Base-by-base conservation (phyloP, 2,329 filamentous ascomycete genomes). In the Grosmannia serpens region DNA sequence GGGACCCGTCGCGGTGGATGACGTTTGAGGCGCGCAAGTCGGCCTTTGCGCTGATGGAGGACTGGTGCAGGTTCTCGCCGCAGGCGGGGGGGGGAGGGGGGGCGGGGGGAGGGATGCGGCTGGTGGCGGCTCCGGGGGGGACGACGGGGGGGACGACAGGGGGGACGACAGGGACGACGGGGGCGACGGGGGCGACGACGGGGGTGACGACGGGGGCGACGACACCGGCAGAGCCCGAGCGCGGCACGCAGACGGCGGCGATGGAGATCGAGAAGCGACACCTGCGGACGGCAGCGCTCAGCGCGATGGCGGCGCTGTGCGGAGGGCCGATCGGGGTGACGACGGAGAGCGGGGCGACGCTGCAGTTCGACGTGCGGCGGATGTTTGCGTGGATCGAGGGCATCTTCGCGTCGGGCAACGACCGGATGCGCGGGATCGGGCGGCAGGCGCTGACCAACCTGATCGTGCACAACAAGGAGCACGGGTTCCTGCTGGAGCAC, bases 191-290 rank as follows among this genome's bases (percentile, higher is more conserved):
- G 13, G 38, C 15, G 20, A 20, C 15, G 38, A 6, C 38, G 11
- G 35, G 5, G 11, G 35, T 15, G 35, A 10, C 35, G 13, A 10
- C 35, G 13, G 13, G 3, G 38, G 38, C 15, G 20, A 20, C 38
- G n/a, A n/a, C 24, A 20, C 15, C 10, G 31, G 15, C 60, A 56
- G 60, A 63, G 44, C 84, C 85, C 15, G 90, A 91, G 67, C 82
- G 88, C 63, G 85, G 87, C 5, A 90, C 86, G 26, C 81, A 89
- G 46, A 92, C 89, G 26, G 91, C 91, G 29, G 88, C 91, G 1
- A 94, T 96, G 81, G 94, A 97, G 69, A 97, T 96, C 64, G 92
- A 99, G 72, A 97, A 96, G 75, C 85, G 89, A 62, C 95, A 96
- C 67, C 79, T 99, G 44, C 83, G 90, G 59, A 94, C 88, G 26